These are phyloP conservation scores for Castanea sativa DNA, from an alignment of 306 rosid genomes.

Conservation along the genomic window DNA sequence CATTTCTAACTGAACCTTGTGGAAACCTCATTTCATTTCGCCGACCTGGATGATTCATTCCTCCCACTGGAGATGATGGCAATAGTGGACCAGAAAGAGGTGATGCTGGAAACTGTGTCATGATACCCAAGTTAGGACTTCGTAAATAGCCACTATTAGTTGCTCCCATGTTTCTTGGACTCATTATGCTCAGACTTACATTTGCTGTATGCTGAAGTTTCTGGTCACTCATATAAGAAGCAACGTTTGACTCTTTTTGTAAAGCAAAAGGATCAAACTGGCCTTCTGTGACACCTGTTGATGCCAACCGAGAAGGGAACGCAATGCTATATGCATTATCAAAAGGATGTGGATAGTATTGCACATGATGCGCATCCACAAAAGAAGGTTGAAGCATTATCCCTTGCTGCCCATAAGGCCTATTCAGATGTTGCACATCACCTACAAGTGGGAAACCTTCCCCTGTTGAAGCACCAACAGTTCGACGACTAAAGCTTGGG, in stretches of 20 bases:
- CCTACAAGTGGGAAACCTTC: slow-evolving; percentile 36
- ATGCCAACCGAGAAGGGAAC: slow-evolving; percentile 33
- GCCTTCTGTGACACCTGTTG: slow-evolving; percentile 28
- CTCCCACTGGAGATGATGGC: slow-evolving; percentile 51
- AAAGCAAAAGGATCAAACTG: slow-evolving; percentile 25
- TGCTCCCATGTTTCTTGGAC: slow-evolving; percentile 34
- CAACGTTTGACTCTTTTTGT: slow-evolving; percentile 26
- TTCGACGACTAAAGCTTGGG: slow-evolving; percentile 37
- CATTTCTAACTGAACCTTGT: slow-evolving; percentile 31
- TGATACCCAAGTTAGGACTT: slow-evolving; percentile 28
- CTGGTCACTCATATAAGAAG: slow-evolving; percentile 28
- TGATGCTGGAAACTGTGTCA: slow-evolving; percentile 42
- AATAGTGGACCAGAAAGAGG: slow-evolving; percentile 45
- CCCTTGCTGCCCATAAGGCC: slow-evolving; percentile 50
- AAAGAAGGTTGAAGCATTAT: slow-evolving; percentile 46
- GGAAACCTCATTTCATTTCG: slow-evolving; percentile 40
- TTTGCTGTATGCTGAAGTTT: slow-evolving; percentile 32
- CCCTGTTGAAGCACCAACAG: slow-evolving; percentile 35
- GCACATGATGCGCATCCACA: slow-evolving; percentile 44
- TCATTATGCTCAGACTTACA: slow-evolving; percentile 28
- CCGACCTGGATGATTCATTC: slow-evolving; percentile 29
- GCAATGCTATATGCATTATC: slow-evolving; percentile 40
- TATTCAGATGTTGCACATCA: slow-evolving; percentile 41
- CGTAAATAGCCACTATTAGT: slow-evolving; percentile 34
- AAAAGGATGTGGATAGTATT: slow-evolving; percentile 35